These are phyloP conservation scores for Colletotrichum noveboracense DNA, from an alignment of 2,329 filamentous ascomycete genomes.

Conservation along the genomic window DNA sequence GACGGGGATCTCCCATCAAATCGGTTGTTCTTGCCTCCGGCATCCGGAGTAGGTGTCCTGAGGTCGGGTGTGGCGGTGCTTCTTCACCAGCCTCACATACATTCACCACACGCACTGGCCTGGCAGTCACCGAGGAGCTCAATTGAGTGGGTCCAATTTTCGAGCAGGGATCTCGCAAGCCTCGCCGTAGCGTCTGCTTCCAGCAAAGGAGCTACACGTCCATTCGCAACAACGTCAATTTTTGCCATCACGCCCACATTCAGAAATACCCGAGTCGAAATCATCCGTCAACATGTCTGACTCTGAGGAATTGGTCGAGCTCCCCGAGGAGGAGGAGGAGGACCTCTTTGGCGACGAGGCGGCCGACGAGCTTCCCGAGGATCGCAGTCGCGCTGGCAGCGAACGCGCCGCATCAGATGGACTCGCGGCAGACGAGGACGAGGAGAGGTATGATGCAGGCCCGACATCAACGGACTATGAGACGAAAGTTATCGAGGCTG, in stretches of 20 bases:
- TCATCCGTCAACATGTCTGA: constrained; percentile 53
- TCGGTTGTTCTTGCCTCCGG: background rate
- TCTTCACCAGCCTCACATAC: background rate
- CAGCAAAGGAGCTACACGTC: background rate
- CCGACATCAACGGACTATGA: constrained; percentile 36
- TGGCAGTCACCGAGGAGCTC: background rate
- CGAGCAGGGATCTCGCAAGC: constrained; percentile 7
- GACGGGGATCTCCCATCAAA: background rate
- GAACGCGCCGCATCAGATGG: constrained; percentile 65
- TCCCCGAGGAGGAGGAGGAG: constrained; percentile 59
- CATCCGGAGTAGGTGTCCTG: background rate
- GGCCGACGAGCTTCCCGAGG: constrained; percentile 66
- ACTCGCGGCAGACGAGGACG: constrained; percentile 46
- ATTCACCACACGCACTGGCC: background rate
- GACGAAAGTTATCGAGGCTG: constrained; percentile 64
- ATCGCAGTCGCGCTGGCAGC: constrained; percentile 60
- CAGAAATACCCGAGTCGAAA: background rate
- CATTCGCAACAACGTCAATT: background rate
- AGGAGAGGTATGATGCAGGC: constrained; percentile 49
- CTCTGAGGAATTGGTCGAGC: constrained; percentile 58
- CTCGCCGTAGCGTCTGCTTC: background rate
- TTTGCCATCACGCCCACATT: background rate
- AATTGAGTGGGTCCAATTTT: constrained; percentile 12
- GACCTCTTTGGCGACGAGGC: constrained; percentile 66
- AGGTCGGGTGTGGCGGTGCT: constrained; percentile 11